phyloP scores from a whole-genome alignment of 805 yeast genomes.

The Priceomyces haplophilus region DNA sequence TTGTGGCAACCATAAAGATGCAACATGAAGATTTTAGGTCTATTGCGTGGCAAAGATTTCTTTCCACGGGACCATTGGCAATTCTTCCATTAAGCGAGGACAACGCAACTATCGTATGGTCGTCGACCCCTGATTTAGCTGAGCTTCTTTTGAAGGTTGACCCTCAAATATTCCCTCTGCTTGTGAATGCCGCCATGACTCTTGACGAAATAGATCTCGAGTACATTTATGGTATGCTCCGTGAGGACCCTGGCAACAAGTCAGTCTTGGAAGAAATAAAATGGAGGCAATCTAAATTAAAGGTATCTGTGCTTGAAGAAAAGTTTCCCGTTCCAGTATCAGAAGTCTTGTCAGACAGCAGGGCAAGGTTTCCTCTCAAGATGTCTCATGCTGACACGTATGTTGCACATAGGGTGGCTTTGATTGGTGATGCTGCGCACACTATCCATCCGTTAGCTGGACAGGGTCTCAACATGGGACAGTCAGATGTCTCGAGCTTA shows the following conservation, averaged over 20 bases:
- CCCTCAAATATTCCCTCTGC: constrained; percentile 58
- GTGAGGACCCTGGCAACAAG: constrained; percentile 39
- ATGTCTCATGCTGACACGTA: constrained; percentile 90
- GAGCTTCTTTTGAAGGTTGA: constrained; percentile 55
- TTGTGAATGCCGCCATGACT: constrained; percentile 86
- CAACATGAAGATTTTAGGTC: constrained; percentile 68
- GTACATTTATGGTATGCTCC: constrained; percentile 52
- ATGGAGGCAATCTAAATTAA: constrained; percentile 57
- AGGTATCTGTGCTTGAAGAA: constrained; percentile 50
- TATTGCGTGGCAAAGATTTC: constrained; percentile 91
- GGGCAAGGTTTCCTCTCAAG: constrained; percentile 87
- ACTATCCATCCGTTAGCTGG: constrained; percentile 97
- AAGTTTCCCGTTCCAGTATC: constrained; percentile 65
- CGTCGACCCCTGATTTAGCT: constrained; percentile 75
- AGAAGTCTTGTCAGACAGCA: constrained; percentile 55
- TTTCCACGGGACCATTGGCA: constrained; percentile 91
- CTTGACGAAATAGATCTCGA: constrained; percentile 73
- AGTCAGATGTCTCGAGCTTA: constrained; percentile 77
- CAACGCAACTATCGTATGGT: constrained; percentile 92
- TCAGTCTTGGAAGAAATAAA: constrained; percentile 63
- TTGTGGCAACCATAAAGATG: constrained; percentile 83
- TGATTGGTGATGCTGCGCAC: constrained; percentile 98
- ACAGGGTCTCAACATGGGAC: constrained; percentile 98
- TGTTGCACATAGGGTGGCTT: constrained; percentile 76
- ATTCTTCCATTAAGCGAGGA: constrained; percentile 83